These are phyloP conservation scores for Teunomyces kruisii DNA, from an alignment of 805 yeast genomes.

Conservation along the genomic window DNA sequence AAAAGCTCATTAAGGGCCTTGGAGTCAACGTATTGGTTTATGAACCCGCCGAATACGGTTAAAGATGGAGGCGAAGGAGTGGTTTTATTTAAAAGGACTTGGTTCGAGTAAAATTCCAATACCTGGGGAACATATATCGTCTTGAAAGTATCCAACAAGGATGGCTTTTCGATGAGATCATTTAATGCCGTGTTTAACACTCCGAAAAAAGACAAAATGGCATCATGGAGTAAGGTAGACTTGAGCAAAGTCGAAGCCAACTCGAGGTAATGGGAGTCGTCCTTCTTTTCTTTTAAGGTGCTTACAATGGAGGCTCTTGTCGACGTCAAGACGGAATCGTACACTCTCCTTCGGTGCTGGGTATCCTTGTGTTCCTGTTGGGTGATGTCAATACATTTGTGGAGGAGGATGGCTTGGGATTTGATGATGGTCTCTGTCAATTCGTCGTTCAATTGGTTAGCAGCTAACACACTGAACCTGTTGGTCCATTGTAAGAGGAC, in stretches of 20 bases:
- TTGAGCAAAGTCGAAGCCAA: not conserved
- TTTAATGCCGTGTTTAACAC: constrained; percentile 21
- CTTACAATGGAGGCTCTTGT: constrained; percentile 24
- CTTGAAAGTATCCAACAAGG: constrained; percentile 13
- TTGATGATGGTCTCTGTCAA: constrained; percentile 23
- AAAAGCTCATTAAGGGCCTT: constrained; percentile 29
- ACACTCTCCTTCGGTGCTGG: constrained; percentile 21
- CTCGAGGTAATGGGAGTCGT: not conserved
- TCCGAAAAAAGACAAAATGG: constrained; percentile 21
- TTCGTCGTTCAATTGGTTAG: constrained; percentile 8
- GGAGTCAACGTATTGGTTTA: constrained; percentile 41
- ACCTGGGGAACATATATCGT: constrained; percentile 7
- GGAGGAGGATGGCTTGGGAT: constrained; percentile 39
- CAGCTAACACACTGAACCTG: constrained; percentile 27
- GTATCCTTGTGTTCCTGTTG: constrained; percentile 10
- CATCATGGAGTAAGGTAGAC: constrained; percentile 7
- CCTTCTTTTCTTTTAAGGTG: constrained; percentile 5
- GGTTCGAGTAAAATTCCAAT: constrained; percentile 29
- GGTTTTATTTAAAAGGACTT: constrained; percentile 46
- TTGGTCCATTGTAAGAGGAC: constrained; percentile 60
- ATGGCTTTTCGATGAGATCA: constrained; percentile 27
- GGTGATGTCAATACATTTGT: constrained; percentile 16
- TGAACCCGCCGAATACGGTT: constrained; percentile 43
- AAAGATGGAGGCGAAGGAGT: constrained; percentile 37
- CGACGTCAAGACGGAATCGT: constrained; percentile 28